A percentile compares a stretch with the other conserved stretches of the same genome.
Conservation (phyloP, 352 stramenopile genomes). For the Peronospora farinosa region DNA sequence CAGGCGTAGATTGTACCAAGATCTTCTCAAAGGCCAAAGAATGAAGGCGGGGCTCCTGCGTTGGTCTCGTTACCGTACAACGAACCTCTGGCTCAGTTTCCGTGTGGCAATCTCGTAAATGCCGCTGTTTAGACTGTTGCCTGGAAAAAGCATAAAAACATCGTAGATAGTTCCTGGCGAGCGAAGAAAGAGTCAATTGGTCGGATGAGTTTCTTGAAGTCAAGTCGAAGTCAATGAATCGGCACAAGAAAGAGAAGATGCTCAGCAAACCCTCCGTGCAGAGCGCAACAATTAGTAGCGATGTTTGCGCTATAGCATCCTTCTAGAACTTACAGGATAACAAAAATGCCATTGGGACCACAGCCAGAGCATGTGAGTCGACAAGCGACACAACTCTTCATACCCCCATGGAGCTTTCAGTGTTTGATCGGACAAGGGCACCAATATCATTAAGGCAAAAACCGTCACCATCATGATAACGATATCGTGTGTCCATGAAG, state of each 20-base stretch:
- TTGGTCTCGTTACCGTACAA: constrained; percentile 31
- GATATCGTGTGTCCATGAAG: constrained; percentile 53
- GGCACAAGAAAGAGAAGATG: constrained; percentile 75
- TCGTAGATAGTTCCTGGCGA: constrained; percentile 63
- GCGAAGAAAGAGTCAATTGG: constrained; percentile 45
- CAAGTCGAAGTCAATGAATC: constrained; percentile 51
- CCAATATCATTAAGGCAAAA: constrained; percentile 30
- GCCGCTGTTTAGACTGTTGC: constrained; percentile 61
- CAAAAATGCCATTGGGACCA: constrained; percentile 60
- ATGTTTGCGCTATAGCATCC: constrained; percentile 57
- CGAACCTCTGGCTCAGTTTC: constrained; percentile 52
- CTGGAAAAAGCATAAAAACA: constrained; percentile 71
- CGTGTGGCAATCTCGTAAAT: constrained; percentile 67
- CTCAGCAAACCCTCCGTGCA: constrained; percentile 54
- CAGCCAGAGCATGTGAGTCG: constrained; percentile 33
- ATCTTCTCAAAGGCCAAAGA: constrained; percentile 48
- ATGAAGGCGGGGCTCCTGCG: constrained; percentile 34
- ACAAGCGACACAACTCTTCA: constrained; percentile 39
- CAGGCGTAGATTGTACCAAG: constrained; percentile 41
- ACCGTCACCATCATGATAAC: constrained; percentile 38
- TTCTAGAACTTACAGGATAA: constrained; percentile 58
- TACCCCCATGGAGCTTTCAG: constrained; percentile 32
- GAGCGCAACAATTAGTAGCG: constrained; percentile 53
- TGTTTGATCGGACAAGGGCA: constrained; percentile 36
- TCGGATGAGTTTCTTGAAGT: constrained; percentile 16